Evolutionary conservation across 306 rosid species (phyloP), one percentile per base, ranked within the genome.

Genomic region (Luffa aegyptiaca): DNA sequence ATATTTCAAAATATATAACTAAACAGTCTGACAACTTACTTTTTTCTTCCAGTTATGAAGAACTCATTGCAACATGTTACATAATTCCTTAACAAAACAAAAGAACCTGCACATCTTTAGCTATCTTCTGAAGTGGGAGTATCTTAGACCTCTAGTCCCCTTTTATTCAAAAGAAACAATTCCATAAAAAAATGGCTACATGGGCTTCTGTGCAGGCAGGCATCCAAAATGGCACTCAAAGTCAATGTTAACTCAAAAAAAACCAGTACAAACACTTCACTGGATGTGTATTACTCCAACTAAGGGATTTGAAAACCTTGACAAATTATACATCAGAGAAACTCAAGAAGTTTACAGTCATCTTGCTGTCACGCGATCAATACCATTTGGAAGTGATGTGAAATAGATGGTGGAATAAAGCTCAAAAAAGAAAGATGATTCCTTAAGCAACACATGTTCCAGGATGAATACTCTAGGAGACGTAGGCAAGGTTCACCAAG

Each of bases 21-120:
- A 56, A 81, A 80, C 66, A 78, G 56, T 73, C 79, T 77, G 81
- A 80, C 71, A 80, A 88, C 96, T 92, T 92, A 92, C 96, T 81
- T 83, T 88, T 79, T 81, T 42, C 41, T 74, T 18, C 82, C 81
- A 76, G 81, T 41, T 71, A 83, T 83, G 88, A 82, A 79, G 76
- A 84, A 83, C 75, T 81, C 82, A 82, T 83, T 81, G 83, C 84
- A 84, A 87, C 75, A 76, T 80, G 82, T 85, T 86, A 88, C 90
- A 84, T 45, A 80, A 58, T 84, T 78, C 86, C 78, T 84, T 72
- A 57, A 83, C 84, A 86, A 86, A 83, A 74, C 86, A 88, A 84
- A 86, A 79, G 79, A 85, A 82, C 85, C 83, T 77, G 83, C 80
- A 81, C 71, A 81, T 73, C 80, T 83, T 80, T 81, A 35, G 49